A percentile compares a stretch with the other conserved stretches of the same genome.
Conservation (phyloP, 1,284 basidiomycete genomes). For the Earliella scabrosa region DNA sequence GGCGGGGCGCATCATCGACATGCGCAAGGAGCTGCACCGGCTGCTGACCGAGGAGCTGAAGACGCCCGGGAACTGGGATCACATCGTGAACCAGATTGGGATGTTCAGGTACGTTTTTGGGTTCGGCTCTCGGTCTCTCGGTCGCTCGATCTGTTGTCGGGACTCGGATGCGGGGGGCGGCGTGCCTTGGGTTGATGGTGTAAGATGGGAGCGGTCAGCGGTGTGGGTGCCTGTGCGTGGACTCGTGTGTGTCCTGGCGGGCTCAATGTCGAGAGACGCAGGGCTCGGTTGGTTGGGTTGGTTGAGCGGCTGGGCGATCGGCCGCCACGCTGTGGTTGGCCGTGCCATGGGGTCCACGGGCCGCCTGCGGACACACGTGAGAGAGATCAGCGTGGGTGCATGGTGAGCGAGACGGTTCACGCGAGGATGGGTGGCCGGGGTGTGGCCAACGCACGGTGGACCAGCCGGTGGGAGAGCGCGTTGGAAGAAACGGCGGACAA, state of each 20-base stretch:
- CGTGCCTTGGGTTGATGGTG: no score
- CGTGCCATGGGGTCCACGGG: not conserved
- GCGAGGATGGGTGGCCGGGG: not conserved
- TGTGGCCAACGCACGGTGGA: not conserved
- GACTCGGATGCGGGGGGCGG: not conserved
- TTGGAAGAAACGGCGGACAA: not conserved
- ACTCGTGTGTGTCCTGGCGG: slow-evolving; percentile 10
- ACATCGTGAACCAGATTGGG: slow-evolving; percentile 90
- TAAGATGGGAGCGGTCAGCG: no score
- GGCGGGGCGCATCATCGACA: slow-evolving; percentile 90
- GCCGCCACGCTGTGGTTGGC: slow-evolving; percentile 1
- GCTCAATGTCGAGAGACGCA: not conserved
- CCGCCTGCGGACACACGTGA: slow-evolving; percentile 8
- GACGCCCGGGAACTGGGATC: slow-evolving; percentile 93
- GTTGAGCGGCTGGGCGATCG: not conserved
- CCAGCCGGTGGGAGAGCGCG: not conserved
- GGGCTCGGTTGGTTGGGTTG: not conserved
- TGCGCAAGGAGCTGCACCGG: slow-evolving; percentile 82
- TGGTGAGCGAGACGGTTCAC: not conserved
- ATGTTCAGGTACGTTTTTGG: slow-evolving; percentile 79
- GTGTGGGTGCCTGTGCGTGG: slow-evolving; percentile 18
- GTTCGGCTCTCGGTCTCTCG: not conserved
- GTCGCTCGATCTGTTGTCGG: no score
- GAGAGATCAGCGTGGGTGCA: not conserved
- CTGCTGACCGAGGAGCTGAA: slow-evolving; percentile 83